Conservation (phyloP, 129 eudicot species). For the Smallanthus sonchifolius region DNA sequence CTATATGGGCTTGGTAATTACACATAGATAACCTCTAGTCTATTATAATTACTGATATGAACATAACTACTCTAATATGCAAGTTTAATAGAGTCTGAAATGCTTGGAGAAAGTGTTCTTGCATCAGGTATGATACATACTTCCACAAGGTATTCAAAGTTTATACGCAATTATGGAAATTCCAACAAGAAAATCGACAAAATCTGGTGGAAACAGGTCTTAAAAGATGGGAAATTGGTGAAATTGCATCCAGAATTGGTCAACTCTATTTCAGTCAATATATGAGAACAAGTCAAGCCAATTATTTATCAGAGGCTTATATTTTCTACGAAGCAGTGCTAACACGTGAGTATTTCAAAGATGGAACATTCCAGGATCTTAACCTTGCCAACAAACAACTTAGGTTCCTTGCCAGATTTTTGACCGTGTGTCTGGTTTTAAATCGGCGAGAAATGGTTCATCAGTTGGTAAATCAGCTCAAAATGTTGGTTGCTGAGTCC, state of each 20-base stretch:
- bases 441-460: constrained; percentile 66
- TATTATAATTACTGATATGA: no score
- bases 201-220: constrained; percentile 71
- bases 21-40: no score
- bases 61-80: neutral
- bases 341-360: constrained; percentile 82
- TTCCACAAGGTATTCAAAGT: constrained; percentile 76
- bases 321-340: constrained; percentile 73
- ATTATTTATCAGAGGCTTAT: constrained; percentile 70
- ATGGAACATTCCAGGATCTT: constrained; percentile 68
- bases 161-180: constrained; percentile 76
- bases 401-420: constrained; percentile 70
- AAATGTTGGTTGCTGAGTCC: constrained; percentile 73
- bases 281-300: constrained; percentile 77
- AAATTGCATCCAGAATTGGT: constrained; percentile 80
- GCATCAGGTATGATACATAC: constrained; percentile 69
- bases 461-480: constrained; percentile 75
- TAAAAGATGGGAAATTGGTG: constrained; percentile 92
- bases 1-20: no score
- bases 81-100: neutral
- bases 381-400: constrained; percentile 71
- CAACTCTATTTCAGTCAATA: constrained; percentile 85
- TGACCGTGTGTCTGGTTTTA: constrained; percentile 61
- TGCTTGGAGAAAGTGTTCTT: constrained; percentile 16
- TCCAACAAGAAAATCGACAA: constrained; percentile 77